Base-by-base conservation (phyloP, 78 protist genomes). In the Emiliania huxleyi region DNA sequence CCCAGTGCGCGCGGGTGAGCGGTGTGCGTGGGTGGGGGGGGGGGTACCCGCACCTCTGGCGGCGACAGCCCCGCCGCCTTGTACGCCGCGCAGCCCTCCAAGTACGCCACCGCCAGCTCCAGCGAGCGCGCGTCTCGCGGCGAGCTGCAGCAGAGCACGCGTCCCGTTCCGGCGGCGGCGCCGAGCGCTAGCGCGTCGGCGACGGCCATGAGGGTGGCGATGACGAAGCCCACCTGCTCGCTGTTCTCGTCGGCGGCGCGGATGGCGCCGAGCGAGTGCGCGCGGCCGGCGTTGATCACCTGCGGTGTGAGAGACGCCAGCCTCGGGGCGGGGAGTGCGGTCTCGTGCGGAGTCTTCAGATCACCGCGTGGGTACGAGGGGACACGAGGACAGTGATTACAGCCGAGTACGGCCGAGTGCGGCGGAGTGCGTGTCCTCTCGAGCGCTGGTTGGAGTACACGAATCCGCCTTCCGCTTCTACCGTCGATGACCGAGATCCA, bases 401-500 rank as follows among this genome's bases (percentile, higher is more conserved):
- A n/a, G n/a, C n/a, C n/a, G n/a, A n/a, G n/a, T n/a, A n/a, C n/a
- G n/a, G n/a, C n/a, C n/a, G n/a, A n/a, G n/a, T n/a, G n/a, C n/a
- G n/a, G n/a, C n/a, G n/a, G n/a, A n/a, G n/a, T n/a, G n/a, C n/a
- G n/a, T n/a, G n/a, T n/a, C n/a, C n/a, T n/a, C n/a, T n/a, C n/a
- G n/a, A n/a, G n/a, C n/a, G n/a, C n/a, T n/a, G n/a, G n/a, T n/a
- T n/a, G n/a, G n/a, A n/a, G n/a, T n/a, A n/a, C n/a, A n/a, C n/a
- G n/a, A n/a, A n/a, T n/a, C n/a, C n/a, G n/a, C n/a, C n/a, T n/a
- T n/a, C n/a, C n/a, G n/a, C n/a, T n/a, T n/a, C n/a, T n/a, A n/a
- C n/a, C 56, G 89, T 91, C 46, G 88, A 91, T 91, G 25, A 75
- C 93, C 38, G 90, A 37, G 37, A 91, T 38, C 93, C 93, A 91